These are phyloP conservation scores for Albophoma yamanashiensis DNA, from an alignment of 2,329 filamentous ascomycete genomes.

Conservation along the genomic window DNA sequence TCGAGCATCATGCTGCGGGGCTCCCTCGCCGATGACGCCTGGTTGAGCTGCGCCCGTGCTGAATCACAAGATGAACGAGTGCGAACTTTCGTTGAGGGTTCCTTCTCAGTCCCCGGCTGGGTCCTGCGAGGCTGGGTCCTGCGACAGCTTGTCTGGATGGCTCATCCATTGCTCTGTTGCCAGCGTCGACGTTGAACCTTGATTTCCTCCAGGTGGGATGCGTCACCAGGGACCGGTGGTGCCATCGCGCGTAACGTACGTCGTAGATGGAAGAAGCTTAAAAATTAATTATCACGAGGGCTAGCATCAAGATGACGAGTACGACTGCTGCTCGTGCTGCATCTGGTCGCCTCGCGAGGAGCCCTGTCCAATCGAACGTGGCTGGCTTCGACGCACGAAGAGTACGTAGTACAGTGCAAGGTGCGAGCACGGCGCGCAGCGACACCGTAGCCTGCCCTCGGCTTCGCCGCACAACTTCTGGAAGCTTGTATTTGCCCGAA, in stretches of 20 bases:
- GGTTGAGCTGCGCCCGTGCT: neutral
- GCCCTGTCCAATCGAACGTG: neutral
- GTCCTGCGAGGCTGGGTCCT: neutral
- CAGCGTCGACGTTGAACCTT: neutral
- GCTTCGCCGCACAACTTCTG: neutral
- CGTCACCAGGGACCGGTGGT: neutral
- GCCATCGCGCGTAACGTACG: neutral
- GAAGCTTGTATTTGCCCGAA: constrained; percentile 12
- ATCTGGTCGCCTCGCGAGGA: neutral
- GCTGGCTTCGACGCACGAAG: neutral
- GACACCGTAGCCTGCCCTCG: neutral
- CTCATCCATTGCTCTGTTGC: neutral
- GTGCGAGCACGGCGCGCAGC: neutral
- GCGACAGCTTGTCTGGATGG: neutral
- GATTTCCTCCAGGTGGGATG: neutral
- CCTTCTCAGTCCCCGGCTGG: neutral
- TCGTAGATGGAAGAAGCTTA: no score
- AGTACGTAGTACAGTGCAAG: neutral
- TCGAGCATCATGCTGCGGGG: no score
- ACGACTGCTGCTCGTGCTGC: neutral
- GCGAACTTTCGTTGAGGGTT: neutral
- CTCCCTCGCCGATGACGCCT: neutral
- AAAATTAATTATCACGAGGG: no score
- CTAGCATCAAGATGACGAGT: neutral
- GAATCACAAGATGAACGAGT: neutral